A percentile compares a stretch with the other conserved stretches of the same genome.
Conservation (phyloP, 306 rosid genomes). For the Castanopsis chinensis region DNA sequence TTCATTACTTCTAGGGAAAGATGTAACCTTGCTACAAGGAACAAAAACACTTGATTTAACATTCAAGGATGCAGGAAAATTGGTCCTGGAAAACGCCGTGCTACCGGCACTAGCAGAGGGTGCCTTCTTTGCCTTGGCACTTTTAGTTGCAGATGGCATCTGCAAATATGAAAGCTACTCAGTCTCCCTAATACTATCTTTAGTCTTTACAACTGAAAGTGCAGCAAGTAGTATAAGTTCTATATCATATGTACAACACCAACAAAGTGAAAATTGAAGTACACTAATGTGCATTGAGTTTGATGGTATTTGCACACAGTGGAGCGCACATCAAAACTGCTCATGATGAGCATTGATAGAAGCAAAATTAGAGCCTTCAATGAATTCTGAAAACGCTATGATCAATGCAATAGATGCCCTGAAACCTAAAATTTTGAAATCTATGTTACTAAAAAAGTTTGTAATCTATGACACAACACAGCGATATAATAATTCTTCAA, state of each 20-base stretch:
- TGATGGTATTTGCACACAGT: background rate
- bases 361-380: too few relatives aligned
- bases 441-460: too few relatives aligned
- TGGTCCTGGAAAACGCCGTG: slow-evolving; percentile 24
- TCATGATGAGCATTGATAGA: too few relatives aligned
- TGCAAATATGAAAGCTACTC: slow-evolving; percentile 19
- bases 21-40: slow-evolving; percentile 37
- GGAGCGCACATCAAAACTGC: too few relatives aligned
- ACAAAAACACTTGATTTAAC: slow-evolving; percentile 43
- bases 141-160: slow-evolving; percentile 60
- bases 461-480: too few relatives aligned
- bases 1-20: slow-evolving; percentile 34
- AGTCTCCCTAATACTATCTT: background rate
- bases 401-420: too few relatives aligned
- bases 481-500: too few relatives aligned
- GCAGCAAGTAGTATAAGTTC: background rate
- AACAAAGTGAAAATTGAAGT: background rate
- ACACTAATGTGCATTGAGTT: background rate
- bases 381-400: too few relatives aligned
- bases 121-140: slow-evolving; percentile 66
- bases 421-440: too few relatives aligned
- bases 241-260: background rate
- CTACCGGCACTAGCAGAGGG: slow-evolving; percentile 27
- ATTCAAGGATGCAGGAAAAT: slow-evolving; percentile 23
- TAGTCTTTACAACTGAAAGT: background rate